These are phyloP conservation scores for Prunus campanulata DNA, from an alignment of 306 rosid species.

Conservation along the genomic window DNA sequence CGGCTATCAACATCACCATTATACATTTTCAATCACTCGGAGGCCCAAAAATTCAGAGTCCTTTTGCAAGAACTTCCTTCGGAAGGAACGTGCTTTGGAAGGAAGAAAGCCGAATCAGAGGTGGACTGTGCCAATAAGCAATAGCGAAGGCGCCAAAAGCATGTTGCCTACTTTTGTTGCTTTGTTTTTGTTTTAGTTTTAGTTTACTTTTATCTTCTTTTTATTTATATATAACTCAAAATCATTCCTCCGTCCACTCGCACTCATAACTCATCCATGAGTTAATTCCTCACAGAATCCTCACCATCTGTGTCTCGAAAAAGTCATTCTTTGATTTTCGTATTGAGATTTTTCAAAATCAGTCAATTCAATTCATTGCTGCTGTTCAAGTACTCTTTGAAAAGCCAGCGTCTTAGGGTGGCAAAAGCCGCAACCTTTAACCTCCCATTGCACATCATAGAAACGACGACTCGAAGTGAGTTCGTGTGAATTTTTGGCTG, in stretches of 20 bases:
- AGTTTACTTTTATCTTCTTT: not conserved
- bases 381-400: not conserved
- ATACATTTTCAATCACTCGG: not conserved
- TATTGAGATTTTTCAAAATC: not conserved
- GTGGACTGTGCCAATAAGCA: not conserved
- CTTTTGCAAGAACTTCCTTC: not conserved
- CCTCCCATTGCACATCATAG: not conserved
- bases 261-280: not conserved
- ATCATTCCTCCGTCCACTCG: not conserved
- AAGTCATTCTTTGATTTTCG: not conserved
- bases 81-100: not conserved
- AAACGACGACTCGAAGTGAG: not conserved
- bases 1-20: not conserved
- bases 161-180: not conserved
- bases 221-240: not conserved
- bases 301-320: not conserved
- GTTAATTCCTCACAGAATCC: not conserved
- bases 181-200: not conserved
- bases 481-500: not conserved
- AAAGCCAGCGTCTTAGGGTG: not conserved
- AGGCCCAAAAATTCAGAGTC: not conserved
- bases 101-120: not conserved
- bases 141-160: slow-evolving; percentile 13
- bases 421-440: slow-evolving; percentile 6
- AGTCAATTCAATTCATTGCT: not conserved